Conservation (phyloP, 1,284 basidiomycete genomes). For the Thelephora terrestris region DNA sequence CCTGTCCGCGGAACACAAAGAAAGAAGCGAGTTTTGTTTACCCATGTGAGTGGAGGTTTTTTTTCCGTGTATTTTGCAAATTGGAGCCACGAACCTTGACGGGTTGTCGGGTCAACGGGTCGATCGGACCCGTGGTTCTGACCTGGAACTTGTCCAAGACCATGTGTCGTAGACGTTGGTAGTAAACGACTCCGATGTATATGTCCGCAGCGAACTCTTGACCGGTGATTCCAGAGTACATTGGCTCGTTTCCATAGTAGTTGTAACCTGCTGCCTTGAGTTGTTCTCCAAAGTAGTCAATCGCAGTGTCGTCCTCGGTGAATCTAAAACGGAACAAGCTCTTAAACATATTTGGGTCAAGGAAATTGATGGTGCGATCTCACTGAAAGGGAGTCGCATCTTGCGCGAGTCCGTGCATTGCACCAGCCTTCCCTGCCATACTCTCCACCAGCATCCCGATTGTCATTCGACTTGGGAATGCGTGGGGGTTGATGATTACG, state of each 20-base stretch:
- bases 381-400: slow-evolving; percentile 97
- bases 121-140: slow-evolving; percentile 94
- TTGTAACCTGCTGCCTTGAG: slow-evolving; percentile 93
- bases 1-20: slow-evolving; percentile 39
- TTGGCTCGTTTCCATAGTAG: slow-evolving; percentile 98
- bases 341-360: not conserved
- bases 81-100: slow-evolving; percentile 61
- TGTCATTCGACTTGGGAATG: slow-evolving; percentile 99
- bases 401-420: slow-evolving; percentile 96
- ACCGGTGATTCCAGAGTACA: slow-evolving; percentile 99
- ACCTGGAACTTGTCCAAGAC: slow-evolving; percentile 99
- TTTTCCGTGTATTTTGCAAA: slow-evolving; percentile 17
- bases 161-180: slow-evolving; percentile 98
- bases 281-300: slow-evolving; percentile 96
- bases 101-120: slow-evolving; percentile 92
- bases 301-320: slow-evolving; percentile 90
- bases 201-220: slow-evolving; percentile 98
- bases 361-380: slow-evolving; percentile 16
- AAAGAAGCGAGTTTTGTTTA: slow-evolving; percentile 4
- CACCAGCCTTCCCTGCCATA: slow-evolving; percentile 96
- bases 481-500: slow-evolving; percentile 99
- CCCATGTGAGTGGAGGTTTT: slow-evolving; percentile 1
- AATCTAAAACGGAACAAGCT: slow-evolving; percentile 48
- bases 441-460: slow-evolving; percentile 99
- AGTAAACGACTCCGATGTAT: slow-evolving; percentile 97